A percentile compares a stretch with the other conserved stretches of the same genome.
Evolutionary conservation across 192 early-diverging fungal species (phyloP).

Genomic region (Coemansia sp.): DNA sequence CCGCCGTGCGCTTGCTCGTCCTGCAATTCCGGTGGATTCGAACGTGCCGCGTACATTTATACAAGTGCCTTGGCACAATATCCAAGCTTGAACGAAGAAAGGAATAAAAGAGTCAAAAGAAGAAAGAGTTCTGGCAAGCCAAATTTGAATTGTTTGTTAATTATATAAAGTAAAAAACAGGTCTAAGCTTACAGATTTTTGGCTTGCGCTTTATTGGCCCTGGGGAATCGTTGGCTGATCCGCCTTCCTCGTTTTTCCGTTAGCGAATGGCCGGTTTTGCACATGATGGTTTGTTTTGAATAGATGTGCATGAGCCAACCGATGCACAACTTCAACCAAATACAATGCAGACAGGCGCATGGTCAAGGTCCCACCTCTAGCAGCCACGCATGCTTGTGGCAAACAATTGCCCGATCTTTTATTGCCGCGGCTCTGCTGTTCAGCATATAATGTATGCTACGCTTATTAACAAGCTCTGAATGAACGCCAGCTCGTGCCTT

Average conservation of each 20-base stretch:
- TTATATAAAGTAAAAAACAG: conserved; percentile 8
- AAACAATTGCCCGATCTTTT: background rate
- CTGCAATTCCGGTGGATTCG: background rate
- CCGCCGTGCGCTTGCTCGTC: conserved; percentile 15
- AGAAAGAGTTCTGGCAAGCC: background rate
- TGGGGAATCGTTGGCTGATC: background rate
- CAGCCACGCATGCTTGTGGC: background rate
- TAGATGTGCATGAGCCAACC: background rate
- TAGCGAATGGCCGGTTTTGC: background rate
- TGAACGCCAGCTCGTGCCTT: too few species aligned
- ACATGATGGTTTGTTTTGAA: background rate
- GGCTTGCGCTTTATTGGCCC: background rate
- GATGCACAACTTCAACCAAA: background rate
- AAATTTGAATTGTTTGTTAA: too few species aligned
- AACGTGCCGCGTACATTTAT: conserved; percentile 4
- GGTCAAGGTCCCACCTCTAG: background rate
- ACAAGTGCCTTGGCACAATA: background rate
- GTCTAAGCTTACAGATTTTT: background rate
- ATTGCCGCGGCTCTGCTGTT: background rate
- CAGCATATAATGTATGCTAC: background rate
- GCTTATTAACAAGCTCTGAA: too few species aligned
- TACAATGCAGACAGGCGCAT: background rate
- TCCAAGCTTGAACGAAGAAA: background rate
- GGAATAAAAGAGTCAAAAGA: background rate
- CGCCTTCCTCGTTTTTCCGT: background rate